phyloP scores from a whole-genome alignment of 345 rosid species.

The Citrus australasica region DNA sequence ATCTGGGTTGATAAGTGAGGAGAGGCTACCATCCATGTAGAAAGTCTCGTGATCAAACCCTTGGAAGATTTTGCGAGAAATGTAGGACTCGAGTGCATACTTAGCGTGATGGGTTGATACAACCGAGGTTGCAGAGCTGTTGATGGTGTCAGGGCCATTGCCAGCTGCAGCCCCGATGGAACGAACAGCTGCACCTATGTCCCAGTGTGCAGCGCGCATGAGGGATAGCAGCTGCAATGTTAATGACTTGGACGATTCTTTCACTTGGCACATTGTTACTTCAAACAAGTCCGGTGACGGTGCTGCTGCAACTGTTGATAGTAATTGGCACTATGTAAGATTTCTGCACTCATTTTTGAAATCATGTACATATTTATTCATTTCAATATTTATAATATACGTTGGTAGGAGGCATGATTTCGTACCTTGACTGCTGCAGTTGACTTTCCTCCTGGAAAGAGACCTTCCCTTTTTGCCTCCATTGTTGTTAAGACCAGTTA shows the following conservation, averaged over 20 bases:
- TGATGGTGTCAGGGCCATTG: slow-evolving; percentile 15
- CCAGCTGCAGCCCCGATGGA: slow-evolving; percentile 74
- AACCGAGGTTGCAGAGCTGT: slow-evolving; percentile 38
- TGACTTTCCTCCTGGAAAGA: slow-evolving; percentile 67
- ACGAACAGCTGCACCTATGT: slow-evolving; percentile 85
- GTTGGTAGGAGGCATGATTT: not conserved
- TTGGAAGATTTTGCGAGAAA: slow-evolving; percentile 65
- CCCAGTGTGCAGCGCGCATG: slow-evolving; percentile 94
- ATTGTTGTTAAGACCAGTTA: slow-evolving; percentile 16
- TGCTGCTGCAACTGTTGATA: slow-evolving; percentile 55
- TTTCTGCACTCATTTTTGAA: not conserved
- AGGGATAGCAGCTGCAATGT: slow-evolving; percentile 67
- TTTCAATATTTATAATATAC: too few relatives aligned
- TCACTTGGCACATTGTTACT: slow-evolving; percentile 60
- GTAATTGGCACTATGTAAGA: not conserved
- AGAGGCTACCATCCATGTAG: slow-evolving; percentile 86
- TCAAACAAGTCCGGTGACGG: slow-evolving; percentile 85
- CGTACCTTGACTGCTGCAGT: slow-evolving; percentile 56
- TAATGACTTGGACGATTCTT: slow-evolving; percentile 78
- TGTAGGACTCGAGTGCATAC: slow-evolving; percentile 79
- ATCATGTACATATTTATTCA: not conserved
- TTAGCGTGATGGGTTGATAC: slow-evolving; percentile 71
- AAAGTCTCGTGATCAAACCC: slow-evolving; percentile 95
- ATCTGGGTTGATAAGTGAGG: slow-evolving; percentile 75
- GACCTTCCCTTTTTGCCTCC: slow-evolving; percentile 56